A percentile compares a stretch with the other conserved stretches of the same genome.
Evolutionary conservation across 179 eudicot genomes (phyloP).

Genomic region (Corrigiola litoralis): DNA sequence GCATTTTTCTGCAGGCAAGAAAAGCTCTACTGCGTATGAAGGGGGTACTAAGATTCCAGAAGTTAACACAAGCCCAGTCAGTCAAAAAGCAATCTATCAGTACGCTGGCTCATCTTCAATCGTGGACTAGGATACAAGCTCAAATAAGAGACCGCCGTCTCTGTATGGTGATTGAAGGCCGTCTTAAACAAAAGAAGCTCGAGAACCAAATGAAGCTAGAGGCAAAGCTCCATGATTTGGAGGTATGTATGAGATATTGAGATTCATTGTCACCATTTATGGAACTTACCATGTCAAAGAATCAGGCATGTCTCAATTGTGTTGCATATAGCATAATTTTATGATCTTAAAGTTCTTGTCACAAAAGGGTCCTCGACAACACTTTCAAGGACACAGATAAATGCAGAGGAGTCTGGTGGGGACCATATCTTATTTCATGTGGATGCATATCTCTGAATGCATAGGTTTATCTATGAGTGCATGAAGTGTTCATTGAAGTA

Average conservation of each 20-base stretch:
- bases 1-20: constrained; percentile 56
- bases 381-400: not conserved
- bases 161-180: constrained; percentile 75
- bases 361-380: not conserved
- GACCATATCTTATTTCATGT: not conserved
- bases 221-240: constrained; percentile 78
- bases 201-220: constrained; percentile 87
- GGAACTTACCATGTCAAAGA: too few species aligned
- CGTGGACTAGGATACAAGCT: constrained; percentile 75
- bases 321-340: not conserved
- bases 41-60: constrained; percentile 60
- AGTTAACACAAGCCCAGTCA: constrained; percentile 42
- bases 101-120: constrained; percentile 66
- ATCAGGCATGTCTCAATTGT: not conserved
- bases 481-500: not conserved
- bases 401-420: too few species aligned
- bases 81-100: constrained; percentile 61
- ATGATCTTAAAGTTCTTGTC: not conserved
- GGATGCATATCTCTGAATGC: not conserved
- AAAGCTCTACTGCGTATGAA: constrained; percentile 49
- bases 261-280: not conserved
- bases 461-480: not conserved
- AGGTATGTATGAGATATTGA: constrained; percentile 38
- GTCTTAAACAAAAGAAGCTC: constrained; percentile 71
- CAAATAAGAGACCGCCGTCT: constrained; percentile 71